These are phyloP conservation scores for Capsella rubella DNA, from an alignment of 441 rosid species.

Conservation along the genomic window DNA sequence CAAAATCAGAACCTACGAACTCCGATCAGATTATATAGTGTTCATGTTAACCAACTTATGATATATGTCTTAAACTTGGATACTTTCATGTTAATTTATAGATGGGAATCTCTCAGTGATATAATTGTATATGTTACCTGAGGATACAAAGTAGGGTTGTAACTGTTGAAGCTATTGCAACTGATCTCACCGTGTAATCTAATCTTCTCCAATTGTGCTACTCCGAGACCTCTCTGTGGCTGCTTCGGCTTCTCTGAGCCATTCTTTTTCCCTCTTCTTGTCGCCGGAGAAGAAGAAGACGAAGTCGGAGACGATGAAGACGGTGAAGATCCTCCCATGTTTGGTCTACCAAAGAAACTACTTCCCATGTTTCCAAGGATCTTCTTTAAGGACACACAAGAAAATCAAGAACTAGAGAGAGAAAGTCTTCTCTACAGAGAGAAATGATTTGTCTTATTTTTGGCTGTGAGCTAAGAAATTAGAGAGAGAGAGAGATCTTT, in stretches of 20 bases:
- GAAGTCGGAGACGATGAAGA: constrained; percentile 56
- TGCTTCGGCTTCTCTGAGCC: constrained; percentile 91
- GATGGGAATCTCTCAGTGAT: background rate
- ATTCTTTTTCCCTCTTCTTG: constrained; percentile 75
- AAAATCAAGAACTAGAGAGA: constrained; percentile 35
- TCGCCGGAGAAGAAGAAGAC: constrained; percentile 56
- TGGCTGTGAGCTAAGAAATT: constrained; percentile 46
- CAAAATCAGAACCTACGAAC: constrained; percentile 1
- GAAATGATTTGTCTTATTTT: constrained; percentile 8
- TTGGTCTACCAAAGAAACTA: constrained; percentile 80
- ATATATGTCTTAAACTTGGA: background rate
- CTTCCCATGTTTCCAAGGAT: constrained; percentile 56
- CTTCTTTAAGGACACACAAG: constrained; percentile 12
- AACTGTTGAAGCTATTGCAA: constrained; percentile 44
- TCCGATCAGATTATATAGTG: no score
- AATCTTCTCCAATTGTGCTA: constrained; percentile 95
- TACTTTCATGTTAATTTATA: background rate
- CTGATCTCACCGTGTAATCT: constrained; percentile 85
- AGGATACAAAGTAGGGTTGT: constrained; percentile 52
- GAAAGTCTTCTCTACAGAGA: constrained; percentile 36
- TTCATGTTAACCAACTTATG: background rate
- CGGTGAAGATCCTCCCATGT: constrained; percentile 59
- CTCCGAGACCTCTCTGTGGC: constrained; percentile 99
- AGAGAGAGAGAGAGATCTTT: constrained; percentile 64
- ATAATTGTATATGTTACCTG: constrained; percentile 49